Percentiles rank a stretch among this genome's conserved stretches.
Evolutionary conservation across 2,329 filamentous ascomycete genomes (phyloP).

Genomic region (Pestalotiopsis sp.): DNA sequence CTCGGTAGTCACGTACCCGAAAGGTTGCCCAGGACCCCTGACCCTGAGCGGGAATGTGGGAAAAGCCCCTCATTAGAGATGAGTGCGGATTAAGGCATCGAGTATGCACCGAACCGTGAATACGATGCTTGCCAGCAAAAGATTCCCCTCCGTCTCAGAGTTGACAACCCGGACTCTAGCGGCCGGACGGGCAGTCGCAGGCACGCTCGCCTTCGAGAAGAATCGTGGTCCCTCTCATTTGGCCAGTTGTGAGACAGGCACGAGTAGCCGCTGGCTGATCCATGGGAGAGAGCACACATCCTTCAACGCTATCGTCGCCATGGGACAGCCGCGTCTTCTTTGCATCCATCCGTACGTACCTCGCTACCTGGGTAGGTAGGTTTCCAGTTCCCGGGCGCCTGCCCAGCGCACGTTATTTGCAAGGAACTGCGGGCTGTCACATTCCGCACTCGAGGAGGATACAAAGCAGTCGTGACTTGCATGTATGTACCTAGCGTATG

Average conservation of each 20-base stretch:
- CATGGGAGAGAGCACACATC: neutral
- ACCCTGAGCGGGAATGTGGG: slow-evolving; percentile 27
- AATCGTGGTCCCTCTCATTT: slow-evolving; percentile 2
- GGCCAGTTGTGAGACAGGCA: neutral
- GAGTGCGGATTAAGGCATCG: slow-evolving; percentile 25
- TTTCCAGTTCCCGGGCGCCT: neutral
- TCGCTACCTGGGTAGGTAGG: neutral
- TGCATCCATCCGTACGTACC: neutral
- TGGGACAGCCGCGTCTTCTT: neutral
- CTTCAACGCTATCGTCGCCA: neutral
- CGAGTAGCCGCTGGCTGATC: neutral
- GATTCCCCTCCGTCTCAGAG: neutral
- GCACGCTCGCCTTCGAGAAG: slow-evolving; percentile 5
- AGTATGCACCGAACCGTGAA: slow-evolving; percentile 27
- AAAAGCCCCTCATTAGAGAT: slow-evolving; percentile 21
- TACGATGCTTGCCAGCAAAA: slow-evolving; percentile 13
- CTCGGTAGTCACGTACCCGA: neutral
- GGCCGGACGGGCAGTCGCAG: neutral
- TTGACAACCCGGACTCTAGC: neutral
- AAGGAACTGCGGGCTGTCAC: slow-evolving; percentile 3
- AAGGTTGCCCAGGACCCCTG: neutral
- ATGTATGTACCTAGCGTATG: neutral
- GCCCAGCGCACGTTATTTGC: neutral
- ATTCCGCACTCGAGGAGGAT: neutral
- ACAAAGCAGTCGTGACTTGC: neutral